These are phyloP conservation scores for Coriolopsis trogii DNA, from an alignment of 1,284 basidiomycete species.

Conservation along the genomic window DNA sequence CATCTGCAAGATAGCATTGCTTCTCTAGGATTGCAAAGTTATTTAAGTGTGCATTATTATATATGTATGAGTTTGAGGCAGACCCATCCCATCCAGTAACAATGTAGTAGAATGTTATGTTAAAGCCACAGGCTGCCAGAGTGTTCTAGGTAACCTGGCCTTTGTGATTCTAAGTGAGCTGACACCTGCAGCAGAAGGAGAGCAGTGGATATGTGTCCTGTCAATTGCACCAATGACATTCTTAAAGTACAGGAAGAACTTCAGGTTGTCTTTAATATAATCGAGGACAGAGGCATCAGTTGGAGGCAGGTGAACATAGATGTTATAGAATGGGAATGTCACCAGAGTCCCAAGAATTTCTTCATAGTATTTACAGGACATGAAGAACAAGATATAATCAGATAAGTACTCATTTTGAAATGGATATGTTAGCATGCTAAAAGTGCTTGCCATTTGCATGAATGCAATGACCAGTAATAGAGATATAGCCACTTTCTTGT, in stretches of 20 bases:
- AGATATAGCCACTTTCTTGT: not conserved
- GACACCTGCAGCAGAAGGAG: constrained; percentile 11
- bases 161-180: constrained; percentile 25
- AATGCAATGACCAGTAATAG: constrained; percentile 4
- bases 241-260: constrained; percentile 28
- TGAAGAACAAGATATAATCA: not conserved
- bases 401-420: constrained; percentile 1
- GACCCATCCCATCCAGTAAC: constrained; percentile 41
- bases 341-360: constrained; percentile 3
- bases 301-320: not conserved
- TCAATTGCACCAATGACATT: constrained; percentile 29
- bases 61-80: constrained; percentile 35
- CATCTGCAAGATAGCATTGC: constrained; percentile 35
- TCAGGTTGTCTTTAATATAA: constrained; percentile 16
- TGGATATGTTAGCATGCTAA: constrained; percentile 2
- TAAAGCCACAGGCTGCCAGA: constrained; percentile 25
- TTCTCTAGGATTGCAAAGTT: constrained; percentile 23
- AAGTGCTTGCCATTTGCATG: not conserved
- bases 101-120: constrained; percentile 35
- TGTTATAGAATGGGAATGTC: not conserved
- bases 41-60: constrained; percentile 20
- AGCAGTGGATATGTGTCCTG: constrained; percentile 21
- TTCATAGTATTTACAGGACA: constrained; percentile 9
- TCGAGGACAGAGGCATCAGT: not conserved
- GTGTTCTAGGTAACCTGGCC: constrained; percentile 31